Evolutionary conservation across 192 early-diverging fungal genomes (phyloP), one percentile per base, ranked within the genome.

Genomic region (Entomortierella chlamydospora): DNA sequence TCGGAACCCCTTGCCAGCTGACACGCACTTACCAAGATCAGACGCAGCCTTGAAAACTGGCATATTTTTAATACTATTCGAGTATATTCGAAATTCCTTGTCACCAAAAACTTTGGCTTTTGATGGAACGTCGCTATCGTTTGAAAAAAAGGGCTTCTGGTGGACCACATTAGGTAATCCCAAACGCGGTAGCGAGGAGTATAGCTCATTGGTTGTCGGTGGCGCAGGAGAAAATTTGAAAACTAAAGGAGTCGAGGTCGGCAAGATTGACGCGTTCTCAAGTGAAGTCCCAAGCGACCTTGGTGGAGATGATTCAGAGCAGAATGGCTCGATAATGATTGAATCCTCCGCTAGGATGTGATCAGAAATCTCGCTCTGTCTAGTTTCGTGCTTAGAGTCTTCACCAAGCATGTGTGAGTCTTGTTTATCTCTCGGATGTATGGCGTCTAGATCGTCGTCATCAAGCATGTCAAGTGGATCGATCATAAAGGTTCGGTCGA

Each of bases 101-200:
- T 87, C 90, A 4, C 88, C 85, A 85, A 88, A 93, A 2, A 82
- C 81, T 25, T 82, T 87, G 7, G 82, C 65, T 15, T 68, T 71
- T 1, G 53, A 55, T 0, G 92, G 89, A 10, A 86, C 89, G 80
- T 95, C 93, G 0, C 29, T 51, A 4, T 86, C 68, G 29, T 91
- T 82, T 13, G 83, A 84, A 57, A 83, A 95, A 60, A 81, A 88
- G 0, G 93, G 91, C 26, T 89, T 86, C 15, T 82, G 76, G 55
- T 94, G 90, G 0, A 87, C 68, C 10, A 87, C 45, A 34, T 66
- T 59, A 0, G 83, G 83, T 0, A 87, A 47, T 0, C 63, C 70
- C 11, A 61, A 61, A 2, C 26, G 43, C 13, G 61, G n/a, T 30
- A 90, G 65, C 4, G 72, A 74, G 11, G 56, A 47, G 8, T 81